These are phyloP conservation scores for Spathaspora sp. DNA, from an alignment of 1,139 yeast genomes.

Conservation along the genomic window DNA sequence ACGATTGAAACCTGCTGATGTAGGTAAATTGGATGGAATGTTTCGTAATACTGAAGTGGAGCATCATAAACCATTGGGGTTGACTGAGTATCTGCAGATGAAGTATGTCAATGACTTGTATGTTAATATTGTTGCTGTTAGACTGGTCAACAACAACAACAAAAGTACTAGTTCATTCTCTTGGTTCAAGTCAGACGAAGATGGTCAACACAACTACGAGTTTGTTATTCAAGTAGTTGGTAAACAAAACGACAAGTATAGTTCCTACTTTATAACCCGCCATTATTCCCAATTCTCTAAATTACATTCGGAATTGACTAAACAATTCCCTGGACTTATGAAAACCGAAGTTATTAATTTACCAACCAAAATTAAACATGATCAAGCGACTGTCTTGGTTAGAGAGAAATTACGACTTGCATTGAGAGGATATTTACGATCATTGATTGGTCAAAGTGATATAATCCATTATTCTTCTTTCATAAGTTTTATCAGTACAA, in stretches of 20 bases:
- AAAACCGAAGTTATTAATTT: slow-evolving; percentile 50
- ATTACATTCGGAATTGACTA: slow-evolving; percentile 51
- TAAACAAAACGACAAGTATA: slow-evolving; percentile 14
- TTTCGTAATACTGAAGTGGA: slow-evolving; percentile 5
- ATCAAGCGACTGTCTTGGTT: slow-evolving; percentile 21
- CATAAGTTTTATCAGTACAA: slow-evolving; percentile 49
- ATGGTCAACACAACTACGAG: slow-evolving; percentile 32
- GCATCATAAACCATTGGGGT: slow-evolving; percentile 15
- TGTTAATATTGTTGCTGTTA: slow-evolving; percentile 67
- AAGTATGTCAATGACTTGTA: slow-evolving; percentile 57
- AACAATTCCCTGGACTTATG: slow-evolving; percentile 67
- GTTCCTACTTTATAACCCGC: slow-evolving; percentile 51
- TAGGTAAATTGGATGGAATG: slow-evolving; percentile 43
- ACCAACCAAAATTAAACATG: slow-evolving; percentile 53
- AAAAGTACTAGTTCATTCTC: background rate
- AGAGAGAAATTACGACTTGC: slow-evolving; percentile 73
- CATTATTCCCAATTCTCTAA: slow-evolving; percentile 65
- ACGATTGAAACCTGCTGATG: slow-evolving; percentile 52
- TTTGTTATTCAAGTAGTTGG: slow-evolving; percentile 15
- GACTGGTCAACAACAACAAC: slow-evolving; percentile 21
- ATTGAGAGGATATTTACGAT: slow-evolving; percentile 66
- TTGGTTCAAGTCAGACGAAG: background rate
- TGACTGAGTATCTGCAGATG: slow-evolving; percentile 36
- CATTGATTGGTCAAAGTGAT: slow-evolving; percentile 53
- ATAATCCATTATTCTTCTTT: slow-evolving; percentile 54